Percentiles rank a stretch among this genome's conserved stretches.
Evolutionary conservation across 2,329 filamentous ascomycete species (phyloP).

Genomic region (Colletotrichum lupini): DNA sequence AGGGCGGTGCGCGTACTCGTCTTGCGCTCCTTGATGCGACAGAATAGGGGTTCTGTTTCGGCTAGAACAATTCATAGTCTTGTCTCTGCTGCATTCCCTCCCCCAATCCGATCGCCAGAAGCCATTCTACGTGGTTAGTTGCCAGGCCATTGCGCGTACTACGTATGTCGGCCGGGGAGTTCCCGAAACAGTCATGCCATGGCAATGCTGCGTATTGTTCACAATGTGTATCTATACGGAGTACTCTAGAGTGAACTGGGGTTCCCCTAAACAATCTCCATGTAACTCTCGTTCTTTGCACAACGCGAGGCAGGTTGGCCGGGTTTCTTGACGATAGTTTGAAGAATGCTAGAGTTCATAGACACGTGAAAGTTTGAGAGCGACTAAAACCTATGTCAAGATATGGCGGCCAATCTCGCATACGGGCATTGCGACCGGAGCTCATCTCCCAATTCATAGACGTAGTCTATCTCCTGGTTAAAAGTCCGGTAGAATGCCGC

Average conservation of each 20-base stretch:
- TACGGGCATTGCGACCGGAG: slow-evolving; percentile 13
- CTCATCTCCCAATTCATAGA: slow-evolving; percentile 20
- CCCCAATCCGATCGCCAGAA: slow-evolving; percentile 4
- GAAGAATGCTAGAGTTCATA: background rate
- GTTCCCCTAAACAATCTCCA: background rate
- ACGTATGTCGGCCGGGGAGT: background rate
- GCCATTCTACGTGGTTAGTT: background rate
- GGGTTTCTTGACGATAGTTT: background rate
- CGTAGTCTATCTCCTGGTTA: background rate
- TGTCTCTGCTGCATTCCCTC: slow-evolving; percentile 2
- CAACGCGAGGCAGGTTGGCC: background rate
- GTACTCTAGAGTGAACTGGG: background rate
- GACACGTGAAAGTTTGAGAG: background rate
- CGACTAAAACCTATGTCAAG: background rate
- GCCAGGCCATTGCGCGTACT: background rate
- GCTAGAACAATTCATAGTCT: slow-evolving; percentile 25
- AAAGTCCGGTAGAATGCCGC: slow-evolving; percentile 6
- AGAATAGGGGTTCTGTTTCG: slow-evolving; percentile 31
- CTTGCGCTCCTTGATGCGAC: slow-evolving; percentile 3
- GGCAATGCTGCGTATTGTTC: background rate
- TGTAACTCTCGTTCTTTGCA: background rate
- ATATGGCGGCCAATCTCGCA: slow-evolving; percentile 22
- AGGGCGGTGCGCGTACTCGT: slow-evolving; percentile 9
- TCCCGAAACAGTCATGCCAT: slow-evolving; percentile 1
- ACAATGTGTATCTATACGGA: background rate